phyloP scores from a whole-genome alignment of 371 early-diverging fungal species.

The Zopfochytrium polystomum region DNA sequence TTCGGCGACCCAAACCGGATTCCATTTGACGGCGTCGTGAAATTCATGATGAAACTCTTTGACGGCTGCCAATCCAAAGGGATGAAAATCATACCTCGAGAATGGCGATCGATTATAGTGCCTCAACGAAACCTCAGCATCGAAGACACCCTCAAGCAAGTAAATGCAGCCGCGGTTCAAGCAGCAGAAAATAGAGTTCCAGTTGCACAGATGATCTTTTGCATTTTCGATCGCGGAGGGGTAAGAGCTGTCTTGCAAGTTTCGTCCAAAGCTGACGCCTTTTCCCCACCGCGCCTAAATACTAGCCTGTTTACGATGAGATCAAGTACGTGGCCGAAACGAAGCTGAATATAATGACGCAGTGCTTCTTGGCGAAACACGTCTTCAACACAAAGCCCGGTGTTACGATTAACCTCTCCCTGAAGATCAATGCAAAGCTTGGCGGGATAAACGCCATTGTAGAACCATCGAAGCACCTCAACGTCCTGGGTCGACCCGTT shows the following conservation, averaged over 20 bases:
- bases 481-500: conserved; percentile 15
- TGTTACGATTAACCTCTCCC: conserved; percentile 21
- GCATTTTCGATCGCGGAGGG: conserved; percentile 67
- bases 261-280: no score
- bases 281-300: conserved; percentile 37
- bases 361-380: conserved; percentile 82
- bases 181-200: conserved; percentile 43
- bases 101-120: conserved; percentile 53
- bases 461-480: conserved; percentile 21
- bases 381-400: conserved; percentile 44
- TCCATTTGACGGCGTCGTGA: conserved; percentile 4
- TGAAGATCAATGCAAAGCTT: conserved; percentile 57
- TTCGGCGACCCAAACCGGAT: conserved; percentile 19
- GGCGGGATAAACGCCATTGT: conserved; percentile 43
- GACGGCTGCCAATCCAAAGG: conserved; percentile 38
- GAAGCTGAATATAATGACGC: conserved; percentile 77
- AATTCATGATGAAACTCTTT: conserved; percentile 22
- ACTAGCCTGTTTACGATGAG: conserved; percentile 76
- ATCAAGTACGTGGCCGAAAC: conserved; percentile 91
- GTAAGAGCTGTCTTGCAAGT: conserved; percentile 8
- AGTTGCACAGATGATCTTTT: conserved; percentile 64
- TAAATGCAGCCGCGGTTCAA: conserved; percentile 54
- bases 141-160: conserved; percentile 20
- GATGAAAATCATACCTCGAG: conserved; percentile 42
- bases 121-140: conserved; percentile 11